phyloP scores from a whole-genome alignment of 2,329 filamentous ascomycete genomes.

The Coccinonectria pachysandricola region DNA sequence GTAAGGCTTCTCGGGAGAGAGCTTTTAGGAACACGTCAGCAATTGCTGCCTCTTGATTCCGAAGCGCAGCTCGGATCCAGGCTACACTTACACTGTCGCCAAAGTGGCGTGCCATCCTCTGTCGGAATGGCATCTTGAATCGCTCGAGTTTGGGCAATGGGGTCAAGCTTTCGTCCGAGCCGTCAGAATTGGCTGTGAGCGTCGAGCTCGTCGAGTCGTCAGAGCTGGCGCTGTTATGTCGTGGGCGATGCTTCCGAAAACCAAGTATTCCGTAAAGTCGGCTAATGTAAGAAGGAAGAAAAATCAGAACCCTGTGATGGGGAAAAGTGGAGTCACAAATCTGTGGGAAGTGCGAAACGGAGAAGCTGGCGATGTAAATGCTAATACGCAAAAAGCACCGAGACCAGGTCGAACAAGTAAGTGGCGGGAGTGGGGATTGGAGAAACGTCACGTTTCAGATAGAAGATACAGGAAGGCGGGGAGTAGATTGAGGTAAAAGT shows the following conservation, averaged over 20 bases:
- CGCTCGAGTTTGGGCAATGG: slow-evolving; percentile 11
- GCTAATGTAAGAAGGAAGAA: slow-evolving; percentile 12
- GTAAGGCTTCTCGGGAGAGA: slow-evolving; percentile 28
- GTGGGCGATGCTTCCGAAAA: slow-evolving; percentile 14
- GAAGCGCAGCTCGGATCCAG: slow-evolving; percentile 2
- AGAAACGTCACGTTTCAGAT: no score
- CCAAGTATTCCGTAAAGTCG: slow-evolving; percentile 13
- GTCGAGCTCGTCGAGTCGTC: slow-evolving; percentile 10
- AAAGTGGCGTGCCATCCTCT: slow-evolving; percentile 36
- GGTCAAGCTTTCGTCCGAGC: slow-evolving; percentile 4
- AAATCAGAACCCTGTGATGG: slow-evolving; percentile 5
- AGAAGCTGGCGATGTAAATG: background rate
- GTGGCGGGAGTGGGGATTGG: slow-evolving; percentile 1
- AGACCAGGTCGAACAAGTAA: no score
- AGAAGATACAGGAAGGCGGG: no score
- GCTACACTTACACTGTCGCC: slow-evolving; percentile 31
- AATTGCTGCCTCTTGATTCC: slow-evolving; percentile 6
- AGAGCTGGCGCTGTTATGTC: slow-evolving; percentile 14
- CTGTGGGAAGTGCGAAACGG: slow-evolving; percentile 1
- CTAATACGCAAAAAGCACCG: slow-evolving; percentile 1
- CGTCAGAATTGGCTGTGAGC: slow-evolving; percentile 11
- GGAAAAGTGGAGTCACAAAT: slow-evolving; percentile 6
- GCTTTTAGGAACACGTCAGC: slow-evolving; percentile 30
- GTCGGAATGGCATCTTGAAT: slow-evolving; percentile 28
- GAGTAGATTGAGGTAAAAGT: no score